Percentiles rank a stretch among this genome's conserved stretches.
Evolutionary conservation across 495 filamentous ascomycete genomes (phyloP).

Genomic region (Xylaria curta): DNA sequence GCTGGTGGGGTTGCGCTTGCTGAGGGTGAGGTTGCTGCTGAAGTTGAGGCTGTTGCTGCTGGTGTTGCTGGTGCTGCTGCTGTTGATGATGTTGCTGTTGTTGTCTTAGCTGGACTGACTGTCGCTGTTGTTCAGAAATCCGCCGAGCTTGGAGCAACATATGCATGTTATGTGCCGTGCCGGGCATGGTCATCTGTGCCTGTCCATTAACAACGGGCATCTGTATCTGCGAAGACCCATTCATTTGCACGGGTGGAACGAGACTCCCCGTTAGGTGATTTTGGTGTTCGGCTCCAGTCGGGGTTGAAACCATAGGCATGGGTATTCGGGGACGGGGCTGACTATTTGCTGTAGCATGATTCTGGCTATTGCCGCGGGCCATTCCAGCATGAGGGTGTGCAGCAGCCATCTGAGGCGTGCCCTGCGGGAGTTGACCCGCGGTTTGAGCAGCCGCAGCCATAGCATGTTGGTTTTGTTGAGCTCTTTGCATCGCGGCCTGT

Average conservation of each 20-base stretch:
- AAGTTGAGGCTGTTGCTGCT: conserved; percentile 43
- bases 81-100: conserved; percentile 50
- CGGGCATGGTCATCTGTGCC: conserved; percentile 68
- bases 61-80: conserved; percentile 50
- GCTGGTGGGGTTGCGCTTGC: conserved; percentile 38
- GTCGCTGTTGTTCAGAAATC: conserved; percentile 69
- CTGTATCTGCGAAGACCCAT: conserved; percentile 76
- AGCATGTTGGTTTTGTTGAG: conserved; percentile 47
- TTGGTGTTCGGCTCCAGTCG: conserved; percentile 48
- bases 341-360: conserved; percentile 43
- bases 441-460: conserved; percentile 42
- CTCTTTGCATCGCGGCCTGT: conserved; percentile 45
- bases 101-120: conserved; percentile 56
- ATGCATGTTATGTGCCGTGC: conserved; percentile 63
- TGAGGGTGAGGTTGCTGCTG: conserved; percentile 39
- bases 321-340: conserved; percentile 49
- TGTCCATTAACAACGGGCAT: conserved; percentile 65
- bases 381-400: conserved; percentile 45
- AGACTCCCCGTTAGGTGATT: conserved; percentile 53
- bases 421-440: conserved; percentile 42
- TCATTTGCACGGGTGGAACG: conserved; percentile 66
- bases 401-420: conserved; percentile 48
- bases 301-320: conserved; percentile 50
- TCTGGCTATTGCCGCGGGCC: conserved; percentile 45
- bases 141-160: conserved; percentile 63